phyloP scores from a whole-genome alignment of 2,329 filamentous ascomycete species.

The Aspergillus versicolor region DNA sequence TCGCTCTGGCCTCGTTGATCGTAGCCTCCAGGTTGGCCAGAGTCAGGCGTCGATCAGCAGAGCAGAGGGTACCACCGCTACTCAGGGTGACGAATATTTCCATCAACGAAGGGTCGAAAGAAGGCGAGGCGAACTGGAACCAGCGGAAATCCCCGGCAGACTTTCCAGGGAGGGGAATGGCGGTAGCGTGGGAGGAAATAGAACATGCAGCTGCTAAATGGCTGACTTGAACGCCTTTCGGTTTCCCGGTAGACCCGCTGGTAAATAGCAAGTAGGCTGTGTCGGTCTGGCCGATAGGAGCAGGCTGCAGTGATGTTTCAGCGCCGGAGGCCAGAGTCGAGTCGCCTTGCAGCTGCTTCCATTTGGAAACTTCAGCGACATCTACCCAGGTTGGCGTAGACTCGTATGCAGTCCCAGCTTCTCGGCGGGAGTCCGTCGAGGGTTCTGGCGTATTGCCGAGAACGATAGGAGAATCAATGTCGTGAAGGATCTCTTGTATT shows the following conservation, averaged over 20 bases:
- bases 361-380: constrained; percentile 21
- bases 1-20: constrained; percentile 31
- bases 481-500: constrained; percentile 27
- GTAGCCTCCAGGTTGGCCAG: constrained; percentile 29
- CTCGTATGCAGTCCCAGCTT: not conserved
- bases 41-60: constrained; percentile 28
- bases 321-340: not conserved
- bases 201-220: constrained; percentile 34
- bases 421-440: constrained; percentile 10
- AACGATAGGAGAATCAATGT: constrained; percentile 26
- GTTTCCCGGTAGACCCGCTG: constrained; percentile 35
- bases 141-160: constrained; percentile 29
- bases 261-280: constrained; percentile 37
- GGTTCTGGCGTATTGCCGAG: constrained; percentile 21
- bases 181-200: constrained; percentile 28
- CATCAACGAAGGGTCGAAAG: constrained; percentile 33
- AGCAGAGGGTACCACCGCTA: constrained; percentile 36
- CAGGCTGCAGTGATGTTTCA: not conserved
- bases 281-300: constrained; percentile 19
- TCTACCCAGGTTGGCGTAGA: constrained; percentile 20
- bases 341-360: constrained; percentile 15
- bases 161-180: constrained; percentile 24
- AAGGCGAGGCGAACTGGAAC: constrained; percentile 40
- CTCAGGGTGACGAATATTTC: constrained; percentile 32
- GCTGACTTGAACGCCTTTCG: constrained; percentile 34